Conservation (phyloP, 495 filamentous ascomycete species). For the Penicillium odoratum region DNA sequence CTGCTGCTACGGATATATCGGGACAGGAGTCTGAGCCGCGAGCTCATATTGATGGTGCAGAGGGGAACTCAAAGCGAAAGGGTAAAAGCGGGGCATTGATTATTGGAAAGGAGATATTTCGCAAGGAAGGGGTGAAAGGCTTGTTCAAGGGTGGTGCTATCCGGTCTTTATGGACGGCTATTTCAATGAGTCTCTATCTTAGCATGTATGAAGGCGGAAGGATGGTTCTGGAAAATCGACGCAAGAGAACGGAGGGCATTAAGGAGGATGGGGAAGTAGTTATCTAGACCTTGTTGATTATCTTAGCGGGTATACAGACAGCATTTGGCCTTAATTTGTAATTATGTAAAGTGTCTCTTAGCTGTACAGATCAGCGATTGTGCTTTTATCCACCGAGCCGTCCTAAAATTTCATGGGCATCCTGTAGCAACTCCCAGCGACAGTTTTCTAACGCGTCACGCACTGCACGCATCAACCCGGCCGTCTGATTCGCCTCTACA, state of each 20-base stretch:
- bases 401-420: slow-evolving; percentile 12
- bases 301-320: too few relatives aligned
- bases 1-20: slow-evolving; percentile 35
- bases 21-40: not conserved
- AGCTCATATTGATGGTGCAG: too few relatives aligned
- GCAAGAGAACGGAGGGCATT: slow-evolving; percentile 20
- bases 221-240: slow-evolving; percentile 60
- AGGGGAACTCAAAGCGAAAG: slow-evolving; percentile 12
- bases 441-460: slow-evolving; percentile 17
- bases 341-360: too few relatives aligned
- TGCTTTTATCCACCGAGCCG: not conserved
- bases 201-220: slow-evolving; percentile 81
- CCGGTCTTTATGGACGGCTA: slow-evolving; percentile 75
- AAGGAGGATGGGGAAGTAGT: slow-evolving; percentile 6
- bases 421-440: slow-evolving; percentile 25
- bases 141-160: slow-evolving; percentile 77
- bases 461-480: slow-evolving; percentile 6
- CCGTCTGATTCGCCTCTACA: not conserved
- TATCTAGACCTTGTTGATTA: slow-evolving; percentile 2
- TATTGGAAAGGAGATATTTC: slow-evolving; percentile 62
- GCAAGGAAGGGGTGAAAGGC: slow-evolving; percentile 64
- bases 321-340: too few relatives aligned
- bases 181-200: slow-evolving; percentile 81
- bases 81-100: slow-evolving; percentile 37
- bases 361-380: too few relatives aligned